phyloP scores from a whole-genome alignment of 2,329 filamentous ascomycete species.

The Fusarium verrucosum region DNA sequence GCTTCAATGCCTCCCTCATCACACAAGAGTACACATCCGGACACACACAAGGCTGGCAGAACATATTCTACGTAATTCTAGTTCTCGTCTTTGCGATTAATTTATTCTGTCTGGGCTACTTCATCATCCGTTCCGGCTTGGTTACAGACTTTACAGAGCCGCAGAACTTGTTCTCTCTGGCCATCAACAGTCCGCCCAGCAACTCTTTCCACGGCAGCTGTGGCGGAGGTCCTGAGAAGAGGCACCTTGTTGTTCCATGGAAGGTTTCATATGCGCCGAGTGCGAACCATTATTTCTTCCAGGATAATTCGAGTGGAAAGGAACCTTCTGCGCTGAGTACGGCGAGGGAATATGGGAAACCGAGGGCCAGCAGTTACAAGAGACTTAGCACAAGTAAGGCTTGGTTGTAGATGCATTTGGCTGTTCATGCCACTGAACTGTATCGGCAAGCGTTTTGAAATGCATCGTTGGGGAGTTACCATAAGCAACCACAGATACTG shows the following conservation, averaged over 20 bases:
- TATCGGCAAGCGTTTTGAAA: neutral
- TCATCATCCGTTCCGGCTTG: constrained; percentile 64
- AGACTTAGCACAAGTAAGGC: constrained; percentile 41
- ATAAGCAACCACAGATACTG: neutral
- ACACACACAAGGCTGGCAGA: constrained; percentile 67
- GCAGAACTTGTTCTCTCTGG: constrained; percentile 76
- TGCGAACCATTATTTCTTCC: constrained; percentile 56
- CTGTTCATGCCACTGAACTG: neutral
- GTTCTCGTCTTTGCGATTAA: constrained; percentile 73
- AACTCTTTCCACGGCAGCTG: constrained; percentile 51
- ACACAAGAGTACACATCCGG: constrained; percentile 77
- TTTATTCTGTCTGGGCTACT: constrained; percentile 69
- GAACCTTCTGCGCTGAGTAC: constrained; percentile 47
- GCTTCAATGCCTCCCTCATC: constrained; percentile 71
- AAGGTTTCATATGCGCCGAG: constrained; percentile 52
- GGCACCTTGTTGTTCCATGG: constrained; percentile 54
- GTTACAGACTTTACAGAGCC: constrained; percentile 84
- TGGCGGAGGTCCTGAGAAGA: constrained; percentile 49
- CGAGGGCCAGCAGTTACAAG: constrained; percentile 41
- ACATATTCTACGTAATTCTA: constrained; percentile 73
- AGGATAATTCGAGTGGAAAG: constrained; percentile 49
- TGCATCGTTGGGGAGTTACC: constrained; percentile 7
- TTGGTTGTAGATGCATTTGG: constrained; percentile 38
- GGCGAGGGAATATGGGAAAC: constrained; percentile 27
- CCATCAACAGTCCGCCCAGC: constrained; percentile 66